These are phyloP conservation scores for Zasmidium citrigriseum DNA, from an alignment of 2,329 filamentous ascomycete genomes.

Conservation along the genomic window DNA sequence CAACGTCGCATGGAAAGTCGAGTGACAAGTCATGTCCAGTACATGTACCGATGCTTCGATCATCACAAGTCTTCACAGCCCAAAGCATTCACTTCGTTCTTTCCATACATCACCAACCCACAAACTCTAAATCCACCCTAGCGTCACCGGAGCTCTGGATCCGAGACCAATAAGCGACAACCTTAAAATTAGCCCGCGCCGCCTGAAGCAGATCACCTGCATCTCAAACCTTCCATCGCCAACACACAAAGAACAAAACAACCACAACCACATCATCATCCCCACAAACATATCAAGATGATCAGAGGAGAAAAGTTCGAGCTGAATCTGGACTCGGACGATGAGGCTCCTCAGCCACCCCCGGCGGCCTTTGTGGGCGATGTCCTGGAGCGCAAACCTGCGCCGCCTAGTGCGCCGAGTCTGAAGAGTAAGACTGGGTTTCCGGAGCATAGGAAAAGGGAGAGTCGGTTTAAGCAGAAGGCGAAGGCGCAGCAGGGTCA, in stretches of 20 bases:
- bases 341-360: conserved; percentile 29
- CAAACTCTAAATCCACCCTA: neutral
- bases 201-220: neutral
- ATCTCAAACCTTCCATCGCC: neutral
- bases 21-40: neutral
- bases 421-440: conserved; percentile 68
- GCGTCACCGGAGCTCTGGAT: neutral
- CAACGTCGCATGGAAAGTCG: too few species aligned
- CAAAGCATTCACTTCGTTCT: neutral
- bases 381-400: conserved; percentile 72
- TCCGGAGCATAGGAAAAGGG: conserved; percentile 81
- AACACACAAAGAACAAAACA: neutral
- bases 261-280: conserved; percentile 4
- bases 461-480: conserved; percentile 75
- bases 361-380: conserved; percentile 63
- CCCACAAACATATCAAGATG: conserved; percentile 27
- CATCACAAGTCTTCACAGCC: neutral
- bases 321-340: conserved; percentile 56
- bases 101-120: neutral
- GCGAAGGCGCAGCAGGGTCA: conserved; percentile 59
- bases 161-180: neutral
- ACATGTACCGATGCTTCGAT: too few species aligned
- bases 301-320: conserved; percentile 63
- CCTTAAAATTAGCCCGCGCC: conserved; percentile 1
- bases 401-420: conserved; percentile 63